Evolutionary conservation across 208 protist genomes (phyloP).

Genomic region (Trichomonas vaginalis): DNA sequence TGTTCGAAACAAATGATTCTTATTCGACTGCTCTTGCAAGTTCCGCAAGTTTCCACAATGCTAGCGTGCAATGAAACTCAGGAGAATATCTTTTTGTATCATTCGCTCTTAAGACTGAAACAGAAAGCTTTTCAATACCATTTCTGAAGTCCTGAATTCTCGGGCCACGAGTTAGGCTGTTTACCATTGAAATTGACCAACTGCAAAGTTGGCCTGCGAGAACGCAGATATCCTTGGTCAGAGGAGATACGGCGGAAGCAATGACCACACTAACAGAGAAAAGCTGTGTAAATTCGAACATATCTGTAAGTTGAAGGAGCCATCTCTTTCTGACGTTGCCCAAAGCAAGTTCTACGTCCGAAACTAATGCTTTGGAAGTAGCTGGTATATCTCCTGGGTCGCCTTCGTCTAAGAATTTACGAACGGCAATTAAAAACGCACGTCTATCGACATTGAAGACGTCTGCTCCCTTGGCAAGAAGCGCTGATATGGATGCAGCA

Average conservation of each 20-base stretch:
- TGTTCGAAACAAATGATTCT: no score
- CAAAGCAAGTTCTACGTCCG: not conserved
- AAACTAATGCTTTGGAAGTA: not conserved
- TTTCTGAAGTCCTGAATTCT: conserved; percentile 10
- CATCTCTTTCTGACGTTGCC: not conserved
- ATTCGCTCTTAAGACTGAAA: not conserved
- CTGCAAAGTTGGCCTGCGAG: not conserved
- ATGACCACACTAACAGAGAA: not conserved
- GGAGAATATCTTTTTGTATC: not conserved
- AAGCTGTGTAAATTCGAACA: not conserved
- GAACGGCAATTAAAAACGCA: not conserved
- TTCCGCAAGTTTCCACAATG: not conserved
- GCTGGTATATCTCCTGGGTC: not conserved
- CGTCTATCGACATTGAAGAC: not conserved
- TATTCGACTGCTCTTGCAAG: not conserved
- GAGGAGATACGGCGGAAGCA: not conserved
- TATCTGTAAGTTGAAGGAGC: conserved; percentile 2
- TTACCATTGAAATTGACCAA: not conserved
- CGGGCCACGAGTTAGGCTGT: not conserved
- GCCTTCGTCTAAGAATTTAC: conserved; percentile 4
- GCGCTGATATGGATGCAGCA: not conserved
- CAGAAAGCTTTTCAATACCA: not conserved
- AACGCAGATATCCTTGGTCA: not conserved
- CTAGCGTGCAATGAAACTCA: not conserved
- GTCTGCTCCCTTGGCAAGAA: not conserved